These are phyloP conservation scores for Zea mays DNA, from an alignment of 176 grass and related monocot species.

Conservation along the genomic window DNA sequence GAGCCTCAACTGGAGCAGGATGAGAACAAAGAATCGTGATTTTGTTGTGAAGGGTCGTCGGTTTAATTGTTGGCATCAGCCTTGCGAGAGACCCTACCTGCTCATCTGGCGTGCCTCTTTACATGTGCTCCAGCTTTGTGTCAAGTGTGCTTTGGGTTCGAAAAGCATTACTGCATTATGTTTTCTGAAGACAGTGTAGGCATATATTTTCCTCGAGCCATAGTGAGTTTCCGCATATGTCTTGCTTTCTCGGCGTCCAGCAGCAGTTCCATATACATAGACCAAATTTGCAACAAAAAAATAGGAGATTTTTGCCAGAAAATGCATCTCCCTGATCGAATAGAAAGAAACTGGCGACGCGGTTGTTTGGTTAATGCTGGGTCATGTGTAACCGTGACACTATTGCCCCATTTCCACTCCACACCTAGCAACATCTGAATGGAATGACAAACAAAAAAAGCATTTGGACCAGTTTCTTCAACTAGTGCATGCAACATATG, in stretches of 20 bases:
- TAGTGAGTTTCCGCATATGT: background rate
- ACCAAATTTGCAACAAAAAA: no score
- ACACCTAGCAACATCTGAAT: background rate
- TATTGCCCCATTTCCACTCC: no score
- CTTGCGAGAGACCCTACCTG: conserved; percentile 28
- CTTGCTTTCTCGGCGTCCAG: background rate
- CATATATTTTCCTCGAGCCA: background rate
- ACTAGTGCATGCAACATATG: conserved; percentile 17
- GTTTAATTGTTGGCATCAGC: conserved; percentile 31
- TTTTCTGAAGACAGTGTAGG: background rate
- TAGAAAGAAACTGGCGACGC: no score
- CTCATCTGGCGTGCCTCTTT: conserved; percentile 33
- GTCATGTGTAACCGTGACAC: background rate
- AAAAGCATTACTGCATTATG: background rate
- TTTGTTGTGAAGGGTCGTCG: conserved; percentile 36
- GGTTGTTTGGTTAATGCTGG: no score
- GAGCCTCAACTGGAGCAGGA: conserved; percentile 20
- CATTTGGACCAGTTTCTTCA: background rate
- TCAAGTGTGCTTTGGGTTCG: background rate
- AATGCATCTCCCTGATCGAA: background rate
- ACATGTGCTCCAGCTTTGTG: conserved; percentile 33
- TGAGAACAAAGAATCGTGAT: conserved; percentile 55
- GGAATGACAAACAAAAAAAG: background rate
- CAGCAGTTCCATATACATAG: background rate
- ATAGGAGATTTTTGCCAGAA: no score